A percentile compares a stretch with the other conserved stretches of the same genome.
These are phyloP conservation scores for Clavispora carvajalis DNA, from an alignment of 805 yeast genomes.

Conservation along the genomic window DNA sequence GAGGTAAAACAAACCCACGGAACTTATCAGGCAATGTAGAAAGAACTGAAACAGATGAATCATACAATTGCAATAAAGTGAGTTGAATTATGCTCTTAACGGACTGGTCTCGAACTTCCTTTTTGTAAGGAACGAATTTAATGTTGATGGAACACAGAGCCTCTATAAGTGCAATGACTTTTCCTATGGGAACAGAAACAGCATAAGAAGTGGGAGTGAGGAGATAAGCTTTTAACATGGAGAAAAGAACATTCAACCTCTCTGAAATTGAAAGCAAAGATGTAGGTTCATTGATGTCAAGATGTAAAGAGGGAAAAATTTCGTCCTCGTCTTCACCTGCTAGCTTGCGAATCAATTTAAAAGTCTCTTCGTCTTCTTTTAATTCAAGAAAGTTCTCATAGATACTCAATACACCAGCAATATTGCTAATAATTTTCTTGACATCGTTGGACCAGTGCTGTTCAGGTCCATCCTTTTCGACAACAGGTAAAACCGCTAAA, in stretches of 20 bases:
- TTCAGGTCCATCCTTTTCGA: conserved; percentile 49
- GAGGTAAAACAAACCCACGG: conserved; percentile 40
- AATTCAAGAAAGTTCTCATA: conserved; percentile 57
- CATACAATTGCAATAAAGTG: conserved; percentile 42
- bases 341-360: conserved; percentile 34
- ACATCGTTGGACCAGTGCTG: conserved; percentile 45
- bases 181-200: conserved; percentile 61
- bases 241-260: conserved; percentile 44
- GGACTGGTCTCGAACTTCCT: conserved; percentile 53
- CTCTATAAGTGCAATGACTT: conserved; percentile 47
- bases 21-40: conserved; percentile 28
- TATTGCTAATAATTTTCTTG: conserved; percentile 44
- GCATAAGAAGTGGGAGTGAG: conserved; percentile 50
- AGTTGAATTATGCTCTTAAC: conserved; percentile 40
- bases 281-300: conserved; percentile 56
- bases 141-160: conserved; percentile 50
- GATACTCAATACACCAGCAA: conserved; percentile 49
- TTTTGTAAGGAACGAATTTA: conserved; percentile 49
- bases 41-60: conserved; percentile 41
- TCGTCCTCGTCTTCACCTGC: conserved; percentile 13
- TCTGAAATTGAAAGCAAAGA: conserved; percentile 48
- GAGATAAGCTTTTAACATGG: conserved; percentile 34
- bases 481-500: conserved; percentile 51
- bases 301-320: conserved; percentile 42
- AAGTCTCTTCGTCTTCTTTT: conserved; percentile 49